Evolutionary conservation across 805 yeast genomes (phyloP), one percentile per base, ranked within the genome.

Genomic region (Barnettozyma botsteinii): DNA sequence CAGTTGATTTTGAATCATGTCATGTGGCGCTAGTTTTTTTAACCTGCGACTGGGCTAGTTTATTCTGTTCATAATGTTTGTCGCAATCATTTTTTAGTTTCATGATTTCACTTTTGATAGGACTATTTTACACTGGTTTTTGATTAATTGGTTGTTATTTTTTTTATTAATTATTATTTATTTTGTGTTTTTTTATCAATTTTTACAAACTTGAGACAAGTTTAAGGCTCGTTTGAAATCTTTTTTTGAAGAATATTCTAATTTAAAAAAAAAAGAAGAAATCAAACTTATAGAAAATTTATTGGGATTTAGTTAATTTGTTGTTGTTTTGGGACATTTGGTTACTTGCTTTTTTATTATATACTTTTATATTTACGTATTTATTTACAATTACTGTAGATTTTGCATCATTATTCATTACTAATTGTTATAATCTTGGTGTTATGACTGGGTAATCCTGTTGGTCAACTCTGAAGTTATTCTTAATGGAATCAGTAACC

Each of bases 401-500:
- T n/a, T n/a, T n/a, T n/a, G n/a, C n/a, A n/a, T n/a, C n/a, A n/a
- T n/a, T n/a, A n/a, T n/a, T n/a, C n/a, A n/a, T 15, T 26, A 15
- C 22, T 29, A 19, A 8, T 14, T 14, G 10, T 29, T 15, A 23
- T 15, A n/a, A 12, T 17, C 45, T 29, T 13, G 45, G 33, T 2
- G 28, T 23, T 1, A 34, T 4, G 2, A 47, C 53, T n/a, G 37
- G 48, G 35, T 37, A 62, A 36, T 58, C 59, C 39, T 61, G 66
- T 24, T 60, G 62, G 7, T 64, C 60, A 3, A 57, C 61, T 40
- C 57, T 57, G 10, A 39, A 34, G 4, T 48, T 47, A 36, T 60
- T 62, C 6, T 45, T 41, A 48, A 71, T 62, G 25, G 66, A 55
- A 3, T 50, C 49, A 20, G 45, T 35, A 1, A 71, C 48, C 77